phyloP scores from a whole-genome alignment of 2,329 filamentous ascomycete genomes.

The Aspergillus arachidicola region DNA sequence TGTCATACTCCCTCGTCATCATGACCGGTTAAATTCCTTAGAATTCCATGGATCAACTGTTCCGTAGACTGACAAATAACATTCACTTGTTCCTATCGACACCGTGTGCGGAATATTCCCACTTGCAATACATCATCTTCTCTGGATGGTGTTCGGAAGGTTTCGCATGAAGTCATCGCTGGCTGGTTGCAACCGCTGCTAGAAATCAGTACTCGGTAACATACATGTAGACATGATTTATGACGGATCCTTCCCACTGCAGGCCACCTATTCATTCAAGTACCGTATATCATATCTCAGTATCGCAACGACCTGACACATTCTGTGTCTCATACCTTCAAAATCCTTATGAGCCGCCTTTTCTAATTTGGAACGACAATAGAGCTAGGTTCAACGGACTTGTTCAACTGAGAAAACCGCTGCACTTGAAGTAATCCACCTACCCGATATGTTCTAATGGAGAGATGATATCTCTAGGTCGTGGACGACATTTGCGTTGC shows the following conservation, averaged over 20 bases:
- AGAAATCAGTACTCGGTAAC: neutral
- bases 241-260: neutral
- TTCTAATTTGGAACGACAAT: neutral
- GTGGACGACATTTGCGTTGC: neutral
- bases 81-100: neutral
- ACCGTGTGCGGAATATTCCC: neutral
- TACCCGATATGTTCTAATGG: neutral
- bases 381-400: neutral
- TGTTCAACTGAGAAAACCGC: too few relatives aligned
- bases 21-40: neutral
- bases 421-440: neutral
- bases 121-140: constrained; percentile 1
- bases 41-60: neutral
- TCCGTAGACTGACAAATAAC: neutral
- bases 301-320: neutral
- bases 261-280: neutral
- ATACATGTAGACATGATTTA: neutral
- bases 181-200: neutral
- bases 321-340: neutral
- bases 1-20: neutral
- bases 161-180: constrained; percentile 4
- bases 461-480: neutral
- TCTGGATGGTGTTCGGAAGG: neutral
- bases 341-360: neutral
- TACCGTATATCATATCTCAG: neutral